Conservation (phyloP, 2,329 filamentous ascomycete genomes). For the Atkinsonella hypoxylon region DNA sequence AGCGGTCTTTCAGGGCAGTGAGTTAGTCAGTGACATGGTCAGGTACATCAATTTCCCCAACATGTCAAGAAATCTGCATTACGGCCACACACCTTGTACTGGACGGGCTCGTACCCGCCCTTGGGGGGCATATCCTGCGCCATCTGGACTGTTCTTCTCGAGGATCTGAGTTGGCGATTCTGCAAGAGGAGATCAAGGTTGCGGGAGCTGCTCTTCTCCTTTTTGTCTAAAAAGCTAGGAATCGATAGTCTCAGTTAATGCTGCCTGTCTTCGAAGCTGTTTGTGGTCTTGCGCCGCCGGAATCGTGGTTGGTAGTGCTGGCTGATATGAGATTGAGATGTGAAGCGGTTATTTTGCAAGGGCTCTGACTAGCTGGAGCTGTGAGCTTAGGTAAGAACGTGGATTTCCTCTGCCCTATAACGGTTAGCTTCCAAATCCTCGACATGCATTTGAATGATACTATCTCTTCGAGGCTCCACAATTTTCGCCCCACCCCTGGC, state of each 20-base stretch:
- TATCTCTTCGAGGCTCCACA: too few species aligned
- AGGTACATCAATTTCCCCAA: neutral
- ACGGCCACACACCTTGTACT: slow-evolving; percentile 69
- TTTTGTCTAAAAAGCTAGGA: neutral
- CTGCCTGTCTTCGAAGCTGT: slow-evolving; percentile 2
- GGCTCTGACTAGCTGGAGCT: neutral
- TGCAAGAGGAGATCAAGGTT: neutral
- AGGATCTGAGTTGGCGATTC: slow-evolving; percentile 16
- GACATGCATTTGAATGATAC: too few species aligned
- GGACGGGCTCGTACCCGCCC: slow-evolving; percentile 91
- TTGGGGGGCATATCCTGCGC: slow-evolving; percentile 93
- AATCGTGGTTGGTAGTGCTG: neutral
- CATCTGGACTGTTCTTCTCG: slow-evolving; percentile 42
- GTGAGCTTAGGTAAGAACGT: neutral
- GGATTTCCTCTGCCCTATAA: neutral
- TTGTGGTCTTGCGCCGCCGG: neutral
- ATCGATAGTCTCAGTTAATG: neutral
- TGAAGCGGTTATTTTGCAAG: slow-evolving; percentile 2
- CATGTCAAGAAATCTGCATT: neutral
- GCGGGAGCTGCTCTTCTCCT: neutral
- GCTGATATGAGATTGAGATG: neutral
- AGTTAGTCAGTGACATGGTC: neutral
- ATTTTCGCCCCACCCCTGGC: too few species aligned
- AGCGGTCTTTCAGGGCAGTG: neutral
- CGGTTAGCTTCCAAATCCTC: too few species aligned